Percentiles rank a stretch among this genome's conserved stretches.
Conservation (phyloP, 495 filamentous ascomycete genomes). For the Neurospora sp. region DNA sequence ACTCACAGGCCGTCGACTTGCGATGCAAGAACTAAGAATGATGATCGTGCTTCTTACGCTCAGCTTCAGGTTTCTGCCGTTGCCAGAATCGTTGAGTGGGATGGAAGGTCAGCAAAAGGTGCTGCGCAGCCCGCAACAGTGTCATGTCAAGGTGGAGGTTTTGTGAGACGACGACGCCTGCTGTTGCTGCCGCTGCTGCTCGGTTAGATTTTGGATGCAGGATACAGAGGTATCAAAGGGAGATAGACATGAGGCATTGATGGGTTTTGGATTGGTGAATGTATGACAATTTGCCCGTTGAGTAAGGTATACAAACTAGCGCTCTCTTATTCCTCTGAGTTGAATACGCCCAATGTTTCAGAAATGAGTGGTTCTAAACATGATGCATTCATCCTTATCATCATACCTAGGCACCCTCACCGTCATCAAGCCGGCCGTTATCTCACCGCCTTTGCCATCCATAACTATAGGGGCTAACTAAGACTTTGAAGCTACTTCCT, state of each 20-base stretch:
- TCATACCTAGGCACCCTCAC: background rate
- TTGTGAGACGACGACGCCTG: background rate
- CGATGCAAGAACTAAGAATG: slow-evolving; percentile 19
- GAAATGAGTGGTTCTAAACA: background rate
- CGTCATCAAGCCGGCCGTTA: background rate
- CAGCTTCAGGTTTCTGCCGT: slow-evolving; percentile 17
- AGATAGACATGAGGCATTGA: background rate
- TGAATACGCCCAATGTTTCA: background rate
- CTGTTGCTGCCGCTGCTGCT: background rate
- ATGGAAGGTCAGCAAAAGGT: background rate
- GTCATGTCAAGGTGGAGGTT: background rate
- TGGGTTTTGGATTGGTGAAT: background rate
- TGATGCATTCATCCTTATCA: background rate
- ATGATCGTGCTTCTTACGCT: slow-evolving; percentile 14
- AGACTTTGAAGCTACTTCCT: background rate
- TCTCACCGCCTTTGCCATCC: background rate
- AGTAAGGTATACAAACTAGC: background rate
- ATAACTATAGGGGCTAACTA: background rate
- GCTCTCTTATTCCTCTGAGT: background rate
- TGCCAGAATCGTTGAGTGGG: slow-evolving; percentile 5
- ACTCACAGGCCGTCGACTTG: slow-evolving; percentile 12
- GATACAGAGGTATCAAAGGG: background rate
- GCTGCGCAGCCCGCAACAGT: background rate
- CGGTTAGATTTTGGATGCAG: too few species aligned
- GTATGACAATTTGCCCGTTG: background rate